phyloP scores from a whole-genome alignment of 2,329 filamentous ascomycete species.

The Xylariales sp. region DNA sequence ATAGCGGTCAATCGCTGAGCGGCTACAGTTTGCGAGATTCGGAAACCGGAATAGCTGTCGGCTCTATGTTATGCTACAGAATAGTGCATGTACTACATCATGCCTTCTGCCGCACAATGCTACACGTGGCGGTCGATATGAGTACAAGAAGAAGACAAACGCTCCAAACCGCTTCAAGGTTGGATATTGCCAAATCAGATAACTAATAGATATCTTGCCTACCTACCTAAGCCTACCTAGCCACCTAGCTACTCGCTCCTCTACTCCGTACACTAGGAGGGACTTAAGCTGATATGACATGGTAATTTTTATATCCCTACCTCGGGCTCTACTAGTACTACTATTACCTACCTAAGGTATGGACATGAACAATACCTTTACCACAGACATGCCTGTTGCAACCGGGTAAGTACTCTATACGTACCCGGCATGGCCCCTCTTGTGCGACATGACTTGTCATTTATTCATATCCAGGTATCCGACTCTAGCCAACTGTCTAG shows the following conservation, averaged over 20 bases:
- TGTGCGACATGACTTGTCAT: slow-evolving; percentile 8
- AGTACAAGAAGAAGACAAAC: background rate
- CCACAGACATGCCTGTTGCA: too few species aligned
- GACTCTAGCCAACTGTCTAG: background rate
- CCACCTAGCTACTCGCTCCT: background rate
- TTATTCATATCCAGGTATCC: slow-evolving; percentile 11
- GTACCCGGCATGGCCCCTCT: slow-evolving; percentile 2
- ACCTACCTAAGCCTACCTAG: slow-evolving; percentile 5
- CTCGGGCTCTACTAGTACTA: too few species aligned
- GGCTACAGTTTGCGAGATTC: slow-evolving; percentile 28
- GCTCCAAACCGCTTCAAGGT: slow-evolving; percentile 6
- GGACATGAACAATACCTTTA: background rate
- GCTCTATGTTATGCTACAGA: slow-evolving; percentile 1
- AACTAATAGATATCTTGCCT: background rate
- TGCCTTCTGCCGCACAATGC: slow-evolving; percentile 2
- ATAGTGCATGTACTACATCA: slow-evolving; percentile 11
- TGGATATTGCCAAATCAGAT: slow-evolving; percentile 3
- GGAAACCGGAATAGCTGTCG: slow-evolving; percentile 16
- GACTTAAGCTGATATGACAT: background rate
- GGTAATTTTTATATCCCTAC: background rate
- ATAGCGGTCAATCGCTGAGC: slow-evolving; percentile 29
- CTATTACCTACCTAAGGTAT: too few species aligned
- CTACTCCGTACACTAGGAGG: too few species aligned
- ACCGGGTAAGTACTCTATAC: background rate
- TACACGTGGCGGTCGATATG: slow-evolving; percentile 9